phyloP scores from a whole-genome alignment of 768 basidiomycete species.

The Wakefieldia striispora region DNA sequence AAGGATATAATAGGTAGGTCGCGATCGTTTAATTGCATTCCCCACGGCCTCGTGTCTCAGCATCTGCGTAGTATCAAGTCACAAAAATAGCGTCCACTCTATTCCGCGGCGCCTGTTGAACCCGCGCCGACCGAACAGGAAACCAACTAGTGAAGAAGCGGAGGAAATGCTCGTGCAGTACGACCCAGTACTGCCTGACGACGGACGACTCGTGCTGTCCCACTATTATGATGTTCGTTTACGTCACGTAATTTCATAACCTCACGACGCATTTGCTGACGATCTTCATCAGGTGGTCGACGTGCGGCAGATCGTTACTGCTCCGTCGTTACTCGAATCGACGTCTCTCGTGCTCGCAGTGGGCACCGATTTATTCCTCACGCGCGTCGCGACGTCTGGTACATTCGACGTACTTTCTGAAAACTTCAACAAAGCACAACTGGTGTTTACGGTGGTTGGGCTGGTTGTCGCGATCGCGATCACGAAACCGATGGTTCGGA shows the following conservation, averaged over 20 bases:
- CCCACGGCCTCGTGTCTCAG: not conserved
- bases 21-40: not conserved
- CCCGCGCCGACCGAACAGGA: conserved; percentile 77
- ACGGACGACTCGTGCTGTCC: conserved; percentile 56
- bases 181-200: conserved; percentile 74
- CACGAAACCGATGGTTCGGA: conserved; percentile 75
- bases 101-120: conserved; percentile 74
- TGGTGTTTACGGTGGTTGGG: conserved; percentile 77
- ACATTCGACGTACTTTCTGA: conserved; percentile 93
- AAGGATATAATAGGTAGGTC: conserved; percentile 85
- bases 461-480: conserved; percentile 75
- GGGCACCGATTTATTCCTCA: conserved; percentile 88
- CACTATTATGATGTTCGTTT: conserved; percentile 51
- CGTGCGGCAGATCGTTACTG: conserved; percentile 65
- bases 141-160: conserved; percentile 71
- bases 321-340: conserved; percentile 86
- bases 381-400: conserved; percentile 79
- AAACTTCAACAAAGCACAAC: conserved; percentile 89
- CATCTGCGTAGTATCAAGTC: conserved; percentile 64
- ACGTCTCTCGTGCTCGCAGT: conserved; percentile 85
- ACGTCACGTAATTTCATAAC: conserved; percentile 9
- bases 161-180: conserved; percentile 88
- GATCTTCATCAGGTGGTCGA: conserved; percentile 54
- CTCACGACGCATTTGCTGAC: not conserved
- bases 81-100: conserved; percentile 68